Conservation (phyloP, 306 rosid genomes). For the Trifolium dubium region DNA sequence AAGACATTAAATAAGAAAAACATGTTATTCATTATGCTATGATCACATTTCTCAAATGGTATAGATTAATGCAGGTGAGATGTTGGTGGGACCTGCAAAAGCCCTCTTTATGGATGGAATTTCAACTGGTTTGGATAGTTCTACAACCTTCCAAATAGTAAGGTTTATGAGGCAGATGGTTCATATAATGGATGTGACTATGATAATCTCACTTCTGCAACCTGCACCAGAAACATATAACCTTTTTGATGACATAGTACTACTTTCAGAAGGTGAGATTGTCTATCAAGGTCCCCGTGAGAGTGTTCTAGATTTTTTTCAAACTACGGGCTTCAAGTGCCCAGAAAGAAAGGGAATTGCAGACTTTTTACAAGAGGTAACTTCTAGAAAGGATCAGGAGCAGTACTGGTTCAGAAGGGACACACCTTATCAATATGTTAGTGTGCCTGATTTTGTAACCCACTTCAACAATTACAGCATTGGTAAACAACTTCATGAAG, state of each 20-base stretch:
- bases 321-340: conserved; percentile 63
- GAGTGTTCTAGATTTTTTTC: conserved; percentile 53
- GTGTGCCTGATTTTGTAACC: conserved; percentile 55
- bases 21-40: background rate
- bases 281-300: conserved; percentile 73
- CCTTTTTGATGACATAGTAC: conserved; percentile 67
- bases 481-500: conserved; percentile 48
- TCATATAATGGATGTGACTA: conserved; percentile 68
- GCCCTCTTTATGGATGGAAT: conserved; percentile 80
- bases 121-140: conserved; percentile 78
- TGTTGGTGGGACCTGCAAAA: conserved; percentile 74
- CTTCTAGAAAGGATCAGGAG: conserved; percentile 74
- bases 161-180: conserved; percentile 70
- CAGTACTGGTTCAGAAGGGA: conserved; percentile 66
- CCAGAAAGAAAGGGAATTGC: conserved; percentile 77
- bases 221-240: conserved; percentile 77
- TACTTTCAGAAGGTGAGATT: conserved; percentile 71
- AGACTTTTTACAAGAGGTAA: conserved; percentile 74
- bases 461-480: conserved; percentile 47
- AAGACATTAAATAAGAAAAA: background rate
- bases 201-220: conserved; percentile 71
- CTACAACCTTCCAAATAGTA: conserved; percentile 71
- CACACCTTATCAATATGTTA: conserved; percentile 52
- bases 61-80: conserved; percentile 56
- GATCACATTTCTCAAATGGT: background rate